phyloP scores from a whole-genome alignment of 202 grass and related monocot species.

The Carex arenaria region DNA sequence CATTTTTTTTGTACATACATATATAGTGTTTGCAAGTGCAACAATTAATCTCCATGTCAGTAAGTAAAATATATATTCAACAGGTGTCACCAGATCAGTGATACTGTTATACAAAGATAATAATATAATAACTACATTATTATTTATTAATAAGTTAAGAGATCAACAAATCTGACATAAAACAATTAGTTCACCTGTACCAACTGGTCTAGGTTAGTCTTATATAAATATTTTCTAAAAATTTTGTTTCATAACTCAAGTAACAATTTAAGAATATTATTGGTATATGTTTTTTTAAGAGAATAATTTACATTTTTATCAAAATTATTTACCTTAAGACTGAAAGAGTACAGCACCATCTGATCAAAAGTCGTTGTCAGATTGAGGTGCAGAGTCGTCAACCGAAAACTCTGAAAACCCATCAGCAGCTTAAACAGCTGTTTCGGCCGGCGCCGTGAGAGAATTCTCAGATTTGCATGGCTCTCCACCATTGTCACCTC shows the following conservation, averaged over 20 bases:
- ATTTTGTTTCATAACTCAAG: background rate
- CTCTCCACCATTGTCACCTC: conserved; percentile 81
- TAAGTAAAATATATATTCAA: background rate
- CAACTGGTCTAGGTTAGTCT: background rate
- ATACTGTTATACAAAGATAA: background rate
- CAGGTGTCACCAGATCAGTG: conserved; percentile 8
- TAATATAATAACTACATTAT: background rate
- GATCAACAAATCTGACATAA: background rate
- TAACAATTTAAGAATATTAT: background rate
- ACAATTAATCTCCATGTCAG: background rate
- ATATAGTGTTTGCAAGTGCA: background rate
- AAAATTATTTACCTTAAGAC: conserved; percentile 60
- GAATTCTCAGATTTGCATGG: conserved; percentile 61
- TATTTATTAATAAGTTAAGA: background rate
- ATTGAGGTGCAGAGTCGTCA: conserved; percentile 70
- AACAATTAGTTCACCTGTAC: background rate
- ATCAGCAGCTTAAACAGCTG: conserved; percentile 51
- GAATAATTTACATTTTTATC: background rate
- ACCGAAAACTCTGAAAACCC: conserved; percentile 44
- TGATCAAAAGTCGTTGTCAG: conserved; percentile 30
- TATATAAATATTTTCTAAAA: background rate
- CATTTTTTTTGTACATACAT: background rate
- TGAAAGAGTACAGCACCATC: conserved; percentile 62
- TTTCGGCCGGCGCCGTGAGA: conserved; percentile 38
- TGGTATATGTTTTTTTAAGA: background rate